Conservation (phyloP, 2,329 filamentous ascomycete species). For the Leptographium galeiforme region DNA sequence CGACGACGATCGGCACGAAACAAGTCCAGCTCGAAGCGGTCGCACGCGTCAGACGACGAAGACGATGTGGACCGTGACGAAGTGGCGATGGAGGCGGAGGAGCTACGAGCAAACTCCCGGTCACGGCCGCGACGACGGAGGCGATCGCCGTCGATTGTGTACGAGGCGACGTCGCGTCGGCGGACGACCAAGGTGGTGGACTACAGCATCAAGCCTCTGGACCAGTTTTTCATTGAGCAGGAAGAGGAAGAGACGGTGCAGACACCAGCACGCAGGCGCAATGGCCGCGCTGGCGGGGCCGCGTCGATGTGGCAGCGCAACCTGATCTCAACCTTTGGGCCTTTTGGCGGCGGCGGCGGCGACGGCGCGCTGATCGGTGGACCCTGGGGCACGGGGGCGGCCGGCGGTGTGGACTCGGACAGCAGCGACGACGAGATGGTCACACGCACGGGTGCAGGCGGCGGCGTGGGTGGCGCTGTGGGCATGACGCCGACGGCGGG, state of each 20-base stretch:
- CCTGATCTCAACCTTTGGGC: slow-evolving; percentile 80
- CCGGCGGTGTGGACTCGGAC: slow-evolving; percentile 77
- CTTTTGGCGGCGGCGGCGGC: slow-evolving; percentile 77
- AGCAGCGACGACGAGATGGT: slow-evolving; percentile 84
- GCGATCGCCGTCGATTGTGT: slow-evolving; percentile 42
- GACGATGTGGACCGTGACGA: slow-evolving; percentile 49
- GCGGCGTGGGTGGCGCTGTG: slow-evolving; percentile 40
- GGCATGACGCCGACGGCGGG: slow-evolving; percentile 44
- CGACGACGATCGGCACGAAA: slow-evolving; percentile 22
- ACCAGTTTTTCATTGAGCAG: slow-evolving; percentile 60
- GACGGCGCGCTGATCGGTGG: slow-evolving; percentile 59
- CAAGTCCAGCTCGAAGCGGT: slow-evolving; percentile 29
- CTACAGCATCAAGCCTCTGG: slow-evolving; percentile 73
- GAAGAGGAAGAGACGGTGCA: slow-evolving; percentile 55
- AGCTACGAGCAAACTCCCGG: slow-evolving; percentile 42
- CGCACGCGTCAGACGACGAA: slow-evolving; percentile 43
- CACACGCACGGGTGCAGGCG: slow-evolving; percentile 29
- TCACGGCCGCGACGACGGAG: slow-evolving; percentile 34
- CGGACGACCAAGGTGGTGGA: slow-evolving; percentile 57
- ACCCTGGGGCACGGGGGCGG: slow-evolving; percentile 59
- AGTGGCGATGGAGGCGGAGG: slow-evolving; percentile 50
- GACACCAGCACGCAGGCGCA: slow-evolving; percentile 54
- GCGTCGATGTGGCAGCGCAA: slow-evolving; percentile 57
- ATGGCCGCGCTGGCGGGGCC: slow-evolving; percentile 46
- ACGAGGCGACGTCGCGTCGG: slow-evolving; percentile 40